Evolutionary conservation across 108 stramenopile genomes (phyloP).

Genomic region (Skeletonema marinoi): DNA sequence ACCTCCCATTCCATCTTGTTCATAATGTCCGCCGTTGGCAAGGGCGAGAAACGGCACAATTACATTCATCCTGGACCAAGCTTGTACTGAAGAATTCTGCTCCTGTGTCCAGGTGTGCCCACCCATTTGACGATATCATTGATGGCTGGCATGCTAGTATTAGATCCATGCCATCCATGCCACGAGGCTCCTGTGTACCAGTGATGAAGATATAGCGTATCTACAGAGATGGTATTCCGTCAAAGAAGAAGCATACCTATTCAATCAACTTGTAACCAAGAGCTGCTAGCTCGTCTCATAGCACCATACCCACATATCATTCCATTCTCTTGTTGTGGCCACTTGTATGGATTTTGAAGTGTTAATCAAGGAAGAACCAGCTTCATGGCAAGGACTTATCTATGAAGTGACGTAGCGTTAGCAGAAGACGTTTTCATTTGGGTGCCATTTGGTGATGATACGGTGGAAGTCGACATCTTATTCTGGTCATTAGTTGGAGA

Average conservation of each 20-base stretch:
- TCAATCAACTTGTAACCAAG: constrained; percentile 71
- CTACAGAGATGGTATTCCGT: constrained; percentile 60
- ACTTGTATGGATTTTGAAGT: no score
- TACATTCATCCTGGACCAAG: constrained; percentile 59
- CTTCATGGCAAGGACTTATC: no score
- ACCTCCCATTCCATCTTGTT: constrained; percentile 26
- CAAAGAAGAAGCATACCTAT: constrained; percentile 67
- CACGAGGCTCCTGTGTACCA: constrained; percentile 47
- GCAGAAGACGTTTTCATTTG: no score
- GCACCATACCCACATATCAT: no score
- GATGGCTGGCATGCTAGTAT: constrained; percentile 51
- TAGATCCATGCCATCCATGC: constrained; percentile 45
- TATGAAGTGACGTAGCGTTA: no score
- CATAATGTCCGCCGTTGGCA: constrained; percentile 49
- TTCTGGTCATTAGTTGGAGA: neutral
- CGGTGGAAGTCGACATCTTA: no score
- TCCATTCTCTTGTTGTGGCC: no score
- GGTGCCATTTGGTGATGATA: constrained; percentile 18
- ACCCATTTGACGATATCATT: constrained; percentile 55
- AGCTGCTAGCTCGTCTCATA: constrained; percentile 48
- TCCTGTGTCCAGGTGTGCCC: constrained; percentile 64
- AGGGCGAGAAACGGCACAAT: constrained; percentile 47
- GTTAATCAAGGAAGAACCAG: no score
- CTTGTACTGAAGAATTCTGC: constrained; percentile 48
- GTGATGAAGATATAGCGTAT: constrained; percentile 62